Conservation (phyloP, 495 filamentous ascomycete genomes). For the Aspergillus conjunctus region DNA sequence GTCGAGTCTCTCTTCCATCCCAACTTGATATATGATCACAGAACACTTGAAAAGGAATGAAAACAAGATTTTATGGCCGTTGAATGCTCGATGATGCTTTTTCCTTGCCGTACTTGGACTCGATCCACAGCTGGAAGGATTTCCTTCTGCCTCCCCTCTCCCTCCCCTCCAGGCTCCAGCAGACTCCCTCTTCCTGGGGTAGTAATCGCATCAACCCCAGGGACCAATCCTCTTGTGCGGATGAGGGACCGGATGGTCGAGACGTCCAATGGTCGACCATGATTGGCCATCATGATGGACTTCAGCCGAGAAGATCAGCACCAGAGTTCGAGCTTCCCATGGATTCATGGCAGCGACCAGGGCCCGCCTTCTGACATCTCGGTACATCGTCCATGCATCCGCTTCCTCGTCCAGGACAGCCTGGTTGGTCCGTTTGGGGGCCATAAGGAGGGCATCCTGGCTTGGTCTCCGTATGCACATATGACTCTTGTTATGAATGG, state of each 20-base stretch:
- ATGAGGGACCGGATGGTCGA: conserved; percentile 10
- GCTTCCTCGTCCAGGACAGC: conserved; percentile 15
- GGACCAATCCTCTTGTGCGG: conserved; percentile 21
- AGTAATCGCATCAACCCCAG: conserved; percentile 10
- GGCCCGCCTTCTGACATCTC: conserved; percentile 12
- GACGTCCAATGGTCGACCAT: conserved; percentile 12
- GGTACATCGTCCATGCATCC: conserved; percentile 14
- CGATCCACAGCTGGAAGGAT: not conserved
- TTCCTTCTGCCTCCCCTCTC: conserved; percentile 6
- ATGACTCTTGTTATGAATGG: conserved; percentile 13
- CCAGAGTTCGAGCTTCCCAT: conserved; percentile 24
- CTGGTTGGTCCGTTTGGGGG: conserved; percentile 18
- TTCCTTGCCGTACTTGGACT: conserved; percentile 2
- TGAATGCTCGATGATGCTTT: not conserved
- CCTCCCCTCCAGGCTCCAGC: not conserved
- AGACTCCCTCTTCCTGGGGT: not conserved
- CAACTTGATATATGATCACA: not conserved
- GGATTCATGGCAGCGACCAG: conserved; percentile 25
- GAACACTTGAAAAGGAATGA: not conserved
- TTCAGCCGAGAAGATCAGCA: conserved; percentile 27
- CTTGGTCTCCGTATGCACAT: conserved; percentile 11
- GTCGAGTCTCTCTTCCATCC: not conserved
- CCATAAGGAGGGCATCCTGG: conserved; percentile 18
- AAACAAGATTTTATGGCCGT: not conserved
- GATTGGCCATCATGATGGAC: conserved; percentile 22